phyloP scores from a whole-genome alignment of 2,329 filamentous ascomycete species.

The Pestalotiopsis sp. region DNA sequence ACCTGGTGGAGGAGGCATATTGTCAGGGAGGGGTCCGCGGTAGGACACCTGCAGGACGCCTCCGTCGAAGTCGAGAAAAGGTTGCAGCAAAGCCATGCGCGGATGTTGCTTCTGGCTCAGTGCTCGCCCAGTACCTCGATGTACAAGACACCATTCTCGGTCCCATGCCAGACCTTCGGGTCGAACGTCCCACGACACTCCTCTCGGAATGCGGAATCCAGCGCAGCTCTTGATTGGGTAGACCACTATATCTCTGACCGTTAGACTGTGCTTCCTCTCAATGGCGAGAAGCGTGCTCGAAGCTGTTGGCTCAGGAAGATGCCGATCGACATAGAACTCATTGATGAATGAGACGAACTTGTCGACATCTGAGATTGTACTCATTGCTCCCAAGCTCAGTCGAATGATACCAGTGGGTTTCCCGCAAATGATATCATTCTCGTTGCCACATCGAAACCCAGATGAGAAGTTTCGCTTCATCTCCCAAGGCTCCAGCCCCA shows the following conservation, averaged over 20 bases:
- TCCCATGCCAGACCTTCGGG: constrained; percentile 91
- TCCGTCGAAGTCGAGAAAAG: constrained; percentile 69
- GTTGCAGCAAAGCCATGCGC: constrained; percentile 82
- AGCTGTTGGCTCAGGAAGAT: neutral
- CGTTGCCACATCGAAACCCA: constrained; percentile 82
- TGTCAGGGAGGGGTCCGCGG: constrained; percentile 31
- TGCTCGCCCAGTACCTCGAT: constrained; percentile 80
- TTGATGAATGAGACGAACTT: constrained; percentile 71
- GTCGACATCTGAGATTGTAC: constrained; percentile 73
- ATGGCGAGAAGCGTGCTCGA: neutral
- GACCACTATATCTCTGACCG: constrained; percentile 69
- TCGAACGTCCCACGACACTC: constrained; percentile 72
- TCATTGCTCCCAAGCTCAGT: constrained; percentile 89
- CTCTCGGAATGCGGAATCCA: constrained; percentile 70
- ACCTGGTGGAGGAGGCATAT: constrained; percentile 32
- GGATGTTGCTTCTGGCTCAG: constrained; percentile 89
- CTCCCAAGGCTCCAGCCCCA: constrained; percentile 79
- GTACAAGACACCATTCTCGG: constrained; percentile 93
- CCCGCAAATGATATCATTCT: constrained; percentile 79
- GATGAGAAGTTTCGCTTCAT: constrained; percentile 83
- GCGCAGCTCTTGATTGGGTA: constrained; percentile 96
- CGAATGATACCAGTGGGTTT: constrained; percentile 89
- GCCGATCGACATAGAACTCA: constrained; percentile 61
- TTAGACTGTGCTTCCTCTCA: constrained; percentile 34
- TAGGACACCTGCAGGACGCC: constrained; percentile 67